phyloP scores from a whole-genome alignment of 1,284 basidiomycete genomes.

The Fomitiporia mediterranea region DNA sequence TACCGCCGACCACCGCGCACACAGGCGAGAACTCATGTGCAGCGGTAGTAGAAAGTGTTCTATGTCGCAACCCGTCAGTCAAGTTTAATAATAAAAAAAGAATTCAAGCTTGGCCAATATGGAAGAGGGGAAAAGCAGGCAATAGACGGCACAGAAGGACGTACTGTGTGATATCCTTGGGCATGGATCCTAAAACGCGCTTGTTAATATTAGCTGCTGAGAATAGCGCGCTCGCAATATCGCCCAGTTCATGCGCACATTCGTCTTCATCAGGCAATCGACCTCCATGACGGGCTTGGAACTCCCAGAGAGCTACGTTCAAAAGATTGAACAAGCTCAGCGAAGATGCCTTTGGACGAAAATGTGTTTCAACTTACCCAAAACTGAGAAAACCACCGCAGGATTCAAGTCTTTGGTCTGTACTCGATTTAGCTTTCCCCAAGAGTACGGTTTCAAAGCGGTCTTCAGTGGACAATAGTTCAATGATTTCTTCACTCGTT shows the following conservation, averaged over 20 bases:
- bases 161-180: constrained; percentile 56
- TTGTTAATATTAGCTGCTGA: constrained; percentile 63
- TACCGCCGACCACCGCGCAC: constrained; percentile 89
- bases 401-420: constrained; percentile 80
- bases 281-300: constrained; percentile 55
- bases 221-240: constrained; percentile 58
- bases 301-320: constrained; percentile 72
- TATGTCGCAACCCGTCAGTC: constrained; percentile 27
- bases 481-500: constrained; percentile 58
- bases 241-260: constrained; percentile 53
- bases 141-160: constrained; percentile 25
- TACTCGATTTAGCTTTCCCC: constrained; percentile 62
- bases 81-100: constrained; percentile 2
- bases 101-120: constrained; percentile 18
- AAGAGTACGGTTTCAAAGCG: constrained; percentile 61
- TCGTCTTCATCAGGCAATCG: constrained; percentile 49
- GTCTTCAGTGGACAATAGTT: constrained; percentile 60
- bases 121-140: constrained; percentile 1
- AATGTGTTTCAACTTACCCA: constrained; percentile 45
- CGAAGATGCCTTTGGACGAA: not conserved
- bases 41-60: constrained; percentile 64
- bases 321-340: constrained; percentile 14
- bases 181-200: constrained; percentile 53
- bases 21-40: constrained; percentile 85
- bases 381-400: constrained; percentile 60